Conservation (phyloP, 345 rosid genomes). For the Salix viminalis region DNA sequence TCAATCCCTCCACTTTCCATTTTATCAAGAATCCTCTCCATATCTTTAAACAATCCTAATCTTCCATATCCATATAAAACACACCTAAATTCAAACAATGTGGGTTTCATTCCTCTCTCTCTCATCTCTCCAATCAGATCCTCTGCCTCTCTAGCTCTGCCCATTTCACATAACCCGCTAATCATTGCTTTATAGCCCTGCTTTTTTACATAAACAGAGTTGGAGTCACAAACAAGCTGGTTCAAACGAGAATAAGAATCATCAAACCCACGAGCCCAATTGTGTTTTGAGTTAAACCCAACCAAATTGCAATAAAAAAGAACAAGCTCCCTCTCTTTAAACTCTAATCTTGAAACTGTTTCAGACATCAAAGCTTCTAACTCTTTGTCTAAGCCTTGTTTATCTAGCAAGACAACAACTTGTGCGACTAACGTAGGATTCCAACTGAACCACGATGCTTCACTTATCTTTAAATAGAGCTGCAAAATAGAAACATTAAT, state of each 20-base stretch:
- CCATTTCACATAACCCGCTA: constrained; percentile 62
- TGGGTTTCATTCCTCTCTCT: constrained; percentile 35
- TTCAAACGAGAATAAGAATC: constrained; percentile 33
- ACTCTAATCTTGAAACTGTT: constrained; percentile 38
- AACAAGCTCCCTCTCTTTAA: constrained; percentile 53
- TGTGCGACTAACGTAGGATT: constrained; percentile 71
- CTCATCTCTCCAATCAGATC: constrained; percentile 46
- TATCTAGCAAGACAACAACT: constrained; percentile 54
- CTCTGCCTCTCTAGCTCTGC: constrained; percentile 56
- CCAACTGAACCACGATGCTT: constrained; percentile 82
- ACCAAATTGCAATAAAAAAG: constrained; percentile 51
- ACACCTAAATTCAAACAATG: constrained; percentile 48
- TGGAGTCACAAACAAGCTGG: constrained; percentile 36
- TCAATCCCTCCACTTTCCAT: constrained; percentile 49
- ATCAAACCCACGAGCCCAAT: constrained; percentile 44
- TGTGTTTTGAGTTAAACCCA: constrained; percentile 47
- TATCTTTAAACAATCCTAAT: constrained; percentile 58
- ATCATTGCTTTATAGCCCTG: constrained; percentile 62
- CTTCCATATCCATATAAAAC: constrained; percentile 62
- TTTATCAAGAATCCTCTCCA: constrained; percentile 40
- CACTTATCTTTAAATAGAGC: constrained; percentile 55
- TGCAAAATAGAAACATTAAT: constrained; percentile 11
- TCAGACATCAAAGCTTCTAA: constrained; percentile 44
- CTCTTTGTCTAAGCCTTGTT: constrained; percentile 43
- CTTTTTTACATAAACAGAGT: constrained; percentile 56